Conservation (phyloP, 2,329 filamentous ascomycete genomes). For the Chrysosporium keratinophilum region DNA sequence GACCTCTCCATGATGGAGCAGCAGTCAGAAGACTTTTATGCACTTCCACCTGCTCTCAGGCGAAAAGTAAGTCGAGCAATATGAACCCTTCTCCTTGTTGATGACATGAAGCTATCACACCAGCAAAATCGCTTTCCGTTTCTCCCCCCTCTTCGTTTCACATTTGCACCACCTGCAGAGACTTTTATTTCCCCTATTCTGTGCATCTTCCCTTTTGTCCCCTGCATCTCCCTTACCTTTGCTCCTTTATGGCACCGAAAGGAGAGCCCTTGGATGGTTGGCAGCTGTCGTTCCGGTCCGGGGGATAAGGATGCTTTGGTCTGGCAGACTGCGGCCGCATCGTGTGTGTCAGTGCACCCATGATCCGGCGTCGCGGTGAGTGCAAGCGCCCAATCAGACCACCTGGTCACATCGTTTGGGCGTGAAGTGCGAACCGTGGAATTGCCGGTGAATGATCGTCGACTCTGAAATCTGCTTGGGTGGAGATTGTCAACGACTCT, state of each 20-base stretch:
- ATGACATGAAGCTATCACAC: neutral
- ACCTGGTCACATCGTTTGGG: neutral
- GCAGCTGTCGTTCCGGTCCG: no score
- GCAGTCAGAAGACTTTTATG: slow-evolving; percentile 37
- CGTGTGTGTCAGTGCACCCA: neutral
- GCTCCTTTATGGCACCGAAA: neutral
- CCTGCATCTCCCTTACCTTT: neutral
- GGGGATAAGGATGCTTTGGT: no score
- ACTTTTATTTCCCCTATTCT: neutral
- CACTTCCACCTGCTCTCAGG: slow-evolving; percentile 45
- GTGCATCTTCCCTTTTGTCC: neutral
- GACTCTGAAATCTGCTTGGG: neutral
- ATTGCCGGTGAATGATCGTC: slow-evolving; percentile 3
- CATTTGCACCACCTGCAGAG: neutral
- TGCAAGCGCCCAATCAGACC: slow-evolving; percentile 3
- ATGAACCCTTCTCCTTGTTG: slow-evolving; percentile 1
- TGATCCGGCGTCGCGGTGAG: neutral
- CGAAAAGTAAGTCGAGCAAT: slow-evolving; percentile 44
- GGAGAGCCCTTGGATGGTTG: neutral
- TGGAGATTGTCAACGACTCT: neutral
- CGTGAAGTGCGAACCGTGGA: slow-evolving; percentile 1
- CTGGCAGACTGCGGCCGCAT: neutral
- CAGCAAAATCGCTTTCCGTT: neutral
- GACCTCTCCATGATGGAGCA: slow-evolving; percentile 1
- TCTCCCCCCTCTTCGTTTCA: neutral